A percentile compares a stretch with the other conserved stretches of the same genome.
Evolutionary conservation across 2,329 filamentous ascomycete genomes (phyloP).

Genomic region (Scytalidium lignicola): DNA sequence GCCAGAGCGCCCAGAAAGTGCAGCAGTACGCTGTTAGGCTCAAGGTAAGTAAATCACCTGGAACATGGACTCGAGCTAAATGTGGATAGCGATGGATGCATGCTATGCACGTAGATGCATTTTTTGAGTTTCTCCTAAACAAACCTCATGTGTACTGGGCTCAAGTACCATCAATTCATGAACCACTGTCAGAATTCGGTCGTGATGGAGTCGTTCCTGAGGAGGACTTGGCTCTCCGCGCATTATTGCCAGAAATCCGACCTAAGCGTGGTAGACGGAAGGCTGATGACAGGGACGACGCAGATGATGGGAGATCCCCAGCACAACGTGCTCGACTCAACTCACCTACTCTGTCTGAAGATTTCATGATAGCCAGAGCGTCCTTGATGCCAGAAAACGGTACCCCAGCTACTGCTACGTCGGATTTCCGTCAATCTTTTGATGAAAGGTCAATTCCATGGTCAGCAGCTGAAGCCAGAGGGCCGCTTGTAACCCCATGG

Average conservation of each 20-base stretch:
- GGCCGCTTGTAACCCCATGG: slow-evolving; percentile 25
- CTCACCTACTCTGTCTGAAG: slow-evolving; percentile 41
- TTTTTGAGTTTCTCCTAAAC: slow-evolving; percentile 83
- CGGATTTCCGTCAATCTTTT: slow-evolving; percentile 19
- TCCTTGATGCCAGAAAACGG: slow-evolving; percentile 30
- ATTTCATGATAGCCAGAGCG: slow-evolving; percentile 25
- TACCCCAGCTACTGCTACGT: slow-evolving; percentile 35
- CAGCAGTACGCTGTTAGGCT: slow-evolving; percentile 90
- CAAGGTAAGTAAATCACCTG: slow-evolving; percentile 56
- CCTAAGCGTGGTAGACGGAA: slow-evolving; percentile 59
- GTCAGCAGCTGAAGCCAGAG: slow-evolving; percentile 19
- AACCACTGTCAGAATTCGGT: slow-evolving; percentile 57
- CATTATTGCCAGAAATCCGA: slow-evolving; percentile 71
- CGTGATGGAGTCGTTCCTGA: slow-evolving; percentile 80
- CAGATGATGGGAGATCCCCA: slow-evolving; percentile 43
- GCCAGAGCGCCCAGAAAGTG: slow-evolving; percentile 87
- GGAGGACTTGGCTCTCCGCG: slow-evolving; percentile 82
- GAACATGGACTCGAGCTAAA: slow-evolving; percentile 12
- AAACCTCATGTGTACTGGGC: slow-evolving; percentile 77
- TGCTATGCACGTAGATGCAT: slow-evolving; percentile 90
- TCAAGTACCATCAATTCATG: slow-evolving; percentile 61
- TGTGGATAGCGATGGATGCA: slow-evolving; percentile 79
- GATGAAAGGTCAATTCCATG: slow-evolving; percentile 20
- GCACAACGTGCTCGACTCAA: slow-evolving; percentile 60
- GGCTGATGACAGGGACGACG: slow-evolving; percentile 52